Conservation (phyloP, 108 stramenopile species). For the Cylindrotheca fusiformis region DNA sequence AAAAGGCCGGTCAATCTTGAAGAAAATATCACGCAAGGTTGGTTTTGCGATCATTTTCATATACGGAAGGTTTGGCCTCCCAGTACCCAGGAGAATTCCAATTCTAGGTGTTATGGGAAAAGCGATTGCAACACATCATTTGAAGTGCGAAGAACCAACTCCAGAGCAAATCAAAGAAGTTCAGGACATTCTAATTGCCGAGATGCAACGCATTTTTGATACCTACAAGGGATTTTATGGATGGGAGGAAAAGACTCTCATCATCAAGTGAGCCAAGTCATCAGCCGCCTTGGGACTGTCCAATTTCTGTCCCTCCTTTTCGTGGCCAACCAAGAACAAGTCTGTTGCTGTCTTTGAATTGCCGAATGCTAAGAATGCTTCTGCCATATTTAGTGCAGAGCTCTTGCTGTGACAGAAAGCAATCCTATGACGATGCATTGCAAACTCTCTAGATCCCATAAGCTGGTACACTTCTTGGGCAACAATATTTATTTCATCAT, state of each 20-base stretch:
- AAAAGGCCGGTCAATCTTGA: slow-evolving; percentile 15
- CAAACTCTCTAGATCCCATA: too few relatives aligned
- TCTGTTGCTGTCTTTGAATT: too few relatives aligned
- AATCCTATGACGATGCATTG: too few relatives aligned
- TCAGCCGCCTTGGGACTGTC: neutral
- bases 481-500: too few relatives aligned
- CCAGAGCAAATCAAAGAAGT: slow-evolving; percentile 29
- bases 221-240: slow-evolving; percentile 37
- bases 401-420: too few relatives aligned
- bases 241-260: slow-evolving; percentile 36
- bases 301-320: too few relatives aligned
- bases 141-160: slow-evolving; percentile 39
- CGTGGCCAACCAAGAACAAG: too few relatives aligned
- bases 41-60: slow-evolving; percentile 43
- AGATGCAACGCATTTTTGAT: slow-evolving; percentile 37
- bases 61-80: slow-evolving; percentile 41
- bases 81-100: slow-evolving; percentile 35
- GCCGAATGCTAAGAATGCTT: too few relatives aligned
- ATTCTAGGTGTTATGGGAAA: slow-evolving; percentile 35
- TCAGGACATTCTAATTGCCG: slow-evolving; percentile 20
- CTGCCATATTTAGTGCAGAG: too few relatives aligned
- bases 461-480: too few relatives aligned
- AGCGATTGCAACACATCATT: slow-evolving; percentile 35
- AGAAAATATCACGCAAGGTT: slow-evolving; percentile 33
- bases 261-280: slow-evolving; percentile 32